phyloP scores from a whole-genome alignment of 2,329 filamentous ascomycete species.

The Plenodomus lindquistii region DNA sequence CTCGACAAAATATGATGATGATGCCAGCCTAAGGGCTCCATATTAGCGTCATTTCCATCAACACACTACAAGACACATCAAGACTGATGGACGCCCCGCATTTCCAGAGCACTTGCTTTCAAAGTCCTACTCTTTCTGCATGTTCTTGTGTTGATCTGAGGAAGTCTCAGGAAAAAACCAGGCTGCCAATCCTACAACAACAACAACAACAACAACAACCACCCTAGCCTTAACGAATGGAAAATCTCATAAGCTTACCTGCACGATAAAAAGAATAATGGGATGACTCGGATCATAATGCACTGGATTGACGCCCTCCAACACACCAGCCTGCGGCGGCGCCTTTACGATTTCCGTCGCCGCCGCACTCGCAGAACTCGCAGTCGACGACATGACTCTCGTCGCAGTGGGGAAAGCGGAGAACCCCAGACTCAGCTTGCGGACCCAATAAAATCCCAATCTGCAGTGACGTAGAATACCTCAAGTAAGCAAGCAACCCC shows the following conservation, averaged over 20 bases:
- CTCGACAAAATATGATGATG: conserved; percentile 74
- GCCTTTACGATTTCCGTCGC: conserved; percentile 27
- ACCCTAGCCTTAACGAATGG: no score
- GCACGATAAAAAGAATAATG: conserved; percentile 76
- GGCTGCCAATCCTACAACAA: neutral
- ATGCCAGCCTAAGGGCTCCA: conserved; percentile 61
- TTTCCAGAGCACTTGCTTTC: no score
- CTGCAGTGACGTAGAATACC: conserved; percentile 5
- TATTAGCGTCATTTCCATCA: conserved; percentile 3
- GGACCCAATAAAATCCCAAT: no score
- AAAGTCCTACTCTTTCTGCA: no score
- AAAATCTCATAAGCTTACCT: no score
- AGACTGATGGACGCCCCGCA: no score
- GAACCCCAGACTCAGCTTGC: neutral
- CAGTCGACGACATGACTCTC: conserved; percentile 30
- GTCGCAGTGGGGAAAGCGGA: neutral
- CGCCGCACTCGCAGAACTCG: conserved; percentile 20
- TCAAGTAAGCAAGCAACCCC: neutral
- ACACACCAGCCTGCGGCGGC: conserved; percentile 66
- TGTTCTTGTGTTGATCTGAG: neutral
- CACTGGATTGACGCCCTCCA: conserved; percentile 72
- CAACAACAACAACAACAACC: neutral
- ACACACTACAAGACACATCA: no score
- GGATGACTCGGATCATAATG: conserved; percentile 71
- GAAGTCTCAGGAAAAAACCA: neutral